Conservation (phyloP, 2,329 filamentous ascomycete genomes). For the Alternaria sp. region DNA sequence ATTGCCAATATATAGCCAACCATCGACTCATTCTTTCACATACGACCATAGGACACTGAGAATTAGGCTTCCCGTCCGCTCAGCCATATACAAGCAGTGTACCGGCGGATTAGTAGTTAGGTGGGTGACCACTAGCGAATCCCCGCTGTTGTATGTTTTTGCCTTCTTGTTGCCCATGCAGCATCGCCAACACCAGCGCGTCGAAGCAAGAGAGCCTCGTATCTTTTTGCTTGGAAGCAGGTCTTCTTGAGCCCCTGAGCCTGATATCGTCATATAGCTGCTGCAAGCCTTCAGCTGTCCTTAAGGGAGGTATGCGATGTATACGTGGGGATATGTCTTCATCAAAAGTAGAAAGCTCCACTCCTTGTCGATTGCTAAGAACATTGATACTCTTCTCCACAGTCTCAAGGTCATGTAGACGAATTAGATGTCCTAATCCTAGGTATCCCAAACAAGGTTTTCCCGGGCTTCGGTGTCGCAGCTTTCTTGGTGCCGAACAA, state of each 20-base stretch:
- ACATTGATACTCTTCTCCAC: too few relatives aligned
- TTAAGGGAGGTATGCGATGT: too few relatives aligned
- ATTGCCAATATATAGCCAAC: rapidly evolving
- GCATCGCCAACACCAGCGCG: background rate
- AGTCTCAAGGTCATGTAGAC: background rate
- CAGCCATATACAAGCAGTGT: background rate
- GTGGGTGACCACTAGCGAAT: background rate
- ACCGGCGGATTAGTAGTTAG: background rate
- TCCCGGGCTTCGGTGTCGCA: too few relatives aligned
- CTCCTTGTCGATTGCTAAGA: too few relatives aligned
- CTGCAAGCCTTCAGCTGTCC: background rate
- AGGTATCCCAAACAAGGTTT: too few relatives aligned
- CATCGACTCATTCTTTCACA: background rate
- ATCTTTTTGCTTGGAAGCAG: background rate
- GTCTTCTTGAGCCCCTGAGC: background rate
- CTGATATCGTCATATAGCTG: rapidly evolving
- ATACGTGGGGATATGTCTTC: too few relatives aligned
- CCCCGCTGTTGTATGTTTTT: background rate
- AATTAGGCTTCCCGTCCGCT: background rate
- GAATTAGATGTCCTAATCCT: background rate
- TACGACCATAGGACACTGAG: background rate
- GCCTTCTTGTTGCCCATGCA: background rate
- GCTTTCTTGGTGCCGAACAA: background rate
- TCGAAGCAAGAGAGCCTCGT: background rate
- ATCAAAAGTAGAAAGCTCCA: too few relatives aligned